Evolutionary conservation across 768 basidiomycete species (phyloP), one percentile per base, ranked within the genome.

Genomic region (Lentinula raphanica): DNA sequence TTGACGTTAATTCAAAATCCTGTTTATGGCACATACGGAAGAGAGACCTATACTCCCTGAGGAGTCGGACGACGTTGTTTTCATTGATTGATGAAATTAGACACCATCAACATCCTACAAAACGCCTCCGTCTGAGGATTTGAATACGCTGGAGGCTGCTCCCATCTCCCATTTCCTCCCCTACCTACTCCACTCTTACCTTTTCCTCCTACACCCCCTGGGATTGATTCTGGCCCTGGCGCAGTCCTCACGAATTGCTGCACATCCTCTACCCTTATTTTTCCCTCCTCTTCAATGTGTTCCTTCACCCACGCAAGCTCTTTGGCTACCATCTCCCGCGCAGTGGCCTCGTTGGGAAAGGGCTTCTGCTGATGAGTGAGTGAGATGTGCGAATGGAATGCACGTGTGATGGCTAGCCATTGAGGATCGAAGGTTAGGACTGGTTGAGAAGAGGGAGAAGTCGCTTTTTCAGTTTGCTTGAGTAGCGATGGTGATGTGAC

Each of bases 361-460:
- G 76, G 64, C 0, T 68, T 68, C 60, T 88, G 88, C 0, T 65
- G 63, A 6, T 66, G 74, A 3, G 68, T 63, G 5, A 79, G 78
- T 2, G 89, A 86, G 60, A 98, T 80, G 72, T 80, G 88, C 0
- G 87, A 86, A 60, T 93, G 83, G 63, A 95, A 89, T 0, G 92
- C 93, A 6, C 91, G 88, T 4, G 85, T 86, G 65, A 99, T 93
- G 0, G 94, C 94, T 48, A 98, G 84, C 97, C 97, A 99, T 68
- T 93, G 86, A 0, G 87, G 86, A 65, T 98, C 94, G 70, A 83
- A 97, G 13, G 80, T 78, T 19, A 98, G 65, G 0, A 59, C 61
- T 4, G 81, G 79, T 8, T 49, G 46, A 27, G 54, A 35, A 54
- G 49, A 38, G 25, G 59, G 56, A 53, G 67, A 55, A 48, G 45